phyloP scores from a whole-genome alignment of 345 rosid genomes.

The Camelina sativa region DNA sequence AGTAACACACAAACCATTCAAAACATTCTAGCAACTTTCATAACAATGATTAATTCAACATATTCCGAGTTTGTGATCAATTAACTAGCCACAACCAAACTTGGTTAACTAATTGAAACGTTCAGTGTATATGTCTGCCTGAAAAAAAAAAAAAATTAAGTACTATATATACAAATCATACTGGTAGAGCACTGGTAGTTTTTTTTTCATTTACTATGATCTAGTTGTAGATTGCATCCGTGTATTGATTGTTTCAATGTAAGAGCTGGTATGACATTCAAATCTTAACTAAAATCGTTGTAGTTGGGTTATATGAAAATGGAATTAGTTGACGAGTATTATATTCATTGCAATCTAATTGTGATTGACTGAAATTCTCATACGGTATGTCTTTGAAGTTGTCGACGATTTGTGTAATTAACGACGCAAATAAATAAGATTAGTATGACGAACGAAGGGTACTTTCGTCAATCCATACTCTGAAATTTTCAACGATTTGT shows the following conservation, averaged over 20 bases:
- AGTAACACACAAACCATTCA: neutral
- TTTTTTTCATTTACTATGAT: neutral
- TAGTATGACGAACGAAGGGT: constrained; percentile 16
- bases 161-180: neutral
- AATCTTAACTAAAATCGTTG: constrained; percentile 3
- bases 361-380: neutral
- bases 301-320: constrained; percentile 12
- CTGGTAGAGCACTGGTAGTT: neutral
- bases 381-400: too few relatives aligned
- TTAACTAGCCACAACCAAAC: neutral
- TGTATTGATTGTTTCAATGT: constrained; percentile 16
- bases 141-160: too few relatives aligned
- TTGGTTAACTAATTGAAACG: neutral
- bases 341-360: neutral
- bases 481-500: constrained; percentile 37
- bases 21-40: neutral
- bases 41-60: neutral
- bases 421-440: neutral
- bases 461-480: constrained; percentile 10
- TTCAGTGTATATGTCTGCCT: neutral
- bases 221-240: neutral
- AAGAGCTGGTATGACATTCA: constrained; percentile 1
- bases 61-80: neutral
- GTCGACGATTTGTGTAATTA: too few relatives aligned
- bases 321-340: constrained; percentile 10